Evolutionary conservation across 2,329 filamentous ascomycete species (phyloP).

Genomic region (Nemania sp.): DNA sequence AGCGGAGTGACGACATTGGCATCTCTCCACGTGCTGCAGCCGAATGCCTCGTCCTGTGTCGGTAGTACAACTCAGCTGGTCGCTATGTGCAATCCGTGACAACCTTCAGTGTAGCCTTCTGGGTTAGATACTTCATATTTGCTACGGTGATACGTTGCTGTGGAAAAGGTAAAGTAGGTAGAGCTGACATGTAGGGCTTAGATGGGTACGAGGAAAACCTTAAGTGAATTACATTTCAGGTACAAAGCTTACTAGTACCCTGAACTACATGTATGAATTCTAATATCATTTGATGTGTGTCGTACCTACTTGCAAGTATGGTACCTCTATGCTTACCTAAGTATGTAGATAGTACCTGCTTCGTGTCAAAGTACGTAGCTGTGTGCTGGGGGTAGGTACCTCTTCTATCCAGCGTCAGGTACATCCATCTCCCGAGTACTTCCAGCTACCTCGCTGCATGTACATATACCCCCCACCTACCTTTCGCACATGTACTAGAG

Average conservation of each 20-base stretch:
- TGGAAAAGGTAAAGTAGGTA: not conserved
- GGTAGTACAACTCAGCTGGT: slow-evolving; percentile 9
- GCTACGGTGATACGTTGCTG: not conserved
- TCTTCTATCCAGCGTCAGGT: not conserved
- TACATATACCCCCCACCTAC: too few species aligned
- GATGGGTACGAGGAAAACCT: not conserved
- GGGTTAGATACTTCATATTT: not conserved
- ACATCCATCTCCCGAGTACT: not conserved
- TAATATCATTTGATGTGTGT: too few species aligned
- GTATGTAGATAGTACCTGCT: too few species aligned
- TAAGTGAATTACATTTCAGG: not conserved
- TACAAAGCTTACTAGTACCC: too few species aligned
- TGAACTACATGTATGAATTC: too few species aligned
- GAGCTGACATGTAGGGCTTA: not conserved
- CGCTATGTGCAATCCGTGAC: not conserved
- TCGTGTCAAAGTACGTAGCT: too few species aligned
- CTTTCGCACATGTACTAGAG: too few species aligned
- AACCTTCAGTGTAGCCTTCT: not conserved
- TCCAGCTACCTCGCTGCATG: too few species aligned
- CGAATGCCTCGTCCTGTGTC: not conserved
- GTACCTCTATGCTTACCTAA: too few species aligned
- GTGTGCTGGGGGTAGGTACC: not conserved
- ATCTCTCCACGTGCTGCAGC: slow-evolving; percentile 15
- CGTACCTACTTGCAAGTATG: too few species aligned
- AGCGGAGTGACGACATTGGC: not conserved